A percentile compares a stretch with the other conserved stretches of the same genome.
Evolutionary conservation across 148 eudicot genomes (phyloP).

Genomic region (Vaccinium vitisidaea): DNA sequence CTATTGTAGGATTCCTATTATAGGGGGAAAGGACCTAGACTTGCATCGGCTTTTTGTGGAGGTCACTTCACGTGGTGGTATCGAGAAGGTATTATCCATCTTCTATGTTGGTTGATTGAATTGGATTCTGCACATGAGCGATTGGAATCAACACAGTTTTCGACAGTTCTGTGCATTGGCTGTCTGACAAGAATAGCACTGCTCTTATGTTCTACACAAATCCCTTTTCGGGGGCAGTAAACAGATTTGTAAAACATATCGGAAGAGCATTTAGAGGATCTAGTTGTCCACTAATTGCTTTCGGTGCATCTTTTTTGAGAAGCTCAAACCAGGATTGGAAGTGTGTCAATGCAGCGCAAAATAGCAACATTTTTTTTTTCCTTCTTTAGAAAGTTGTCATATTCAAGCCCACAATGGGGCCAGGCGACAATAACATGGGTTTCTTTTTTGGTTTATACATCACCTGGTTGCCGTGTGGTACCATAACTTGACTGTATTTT

Average conservation of each 20-base stretch:
- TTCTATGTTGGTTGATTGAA: constrained; percentile 3
- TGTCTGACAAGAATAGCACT: not conserved
- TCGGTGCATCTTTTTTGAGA: not conserved
- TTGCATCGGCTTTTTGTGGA: constrained; percentile 91
- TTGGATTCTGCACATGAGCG: not conserved
- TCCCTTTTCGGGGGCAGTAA: not conserved
- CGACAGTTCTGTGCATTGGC: not conserved
- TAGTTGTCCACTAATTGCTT: not conserved
- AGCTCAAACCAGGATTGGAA: not conserved
- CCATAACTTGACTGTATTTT: not conserved
- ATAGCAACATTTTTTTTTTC: not conserved
- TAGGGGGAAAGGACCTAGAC: constrained; percentile 89
- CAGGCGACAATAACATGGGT: too few relatives aligned
- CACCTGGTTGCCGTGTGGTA: not conserved
- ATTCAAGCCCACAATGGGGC: not conserved
- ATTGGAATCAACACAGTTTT: not conserved
- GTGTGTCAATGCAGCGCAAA: not conserved
- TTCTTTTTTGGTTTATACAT: not conserved
- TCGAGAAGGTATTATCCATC: constrained; percentile 53
- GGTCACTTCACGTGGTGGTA: constrained; percentile 96
- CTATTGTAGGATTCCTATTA: constrained; percentile 73
- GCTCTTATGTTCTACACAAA: not conserved
- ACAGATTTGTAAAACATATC: not conserved
- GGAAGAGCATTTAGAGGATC: not conserved
- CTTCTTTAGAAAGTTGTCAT: not conserved